These are phyloP conservation scores for Rhododendron molle DNA, from an alignment of 148 eudicot species.

Conservation along the genomic window DNA sequence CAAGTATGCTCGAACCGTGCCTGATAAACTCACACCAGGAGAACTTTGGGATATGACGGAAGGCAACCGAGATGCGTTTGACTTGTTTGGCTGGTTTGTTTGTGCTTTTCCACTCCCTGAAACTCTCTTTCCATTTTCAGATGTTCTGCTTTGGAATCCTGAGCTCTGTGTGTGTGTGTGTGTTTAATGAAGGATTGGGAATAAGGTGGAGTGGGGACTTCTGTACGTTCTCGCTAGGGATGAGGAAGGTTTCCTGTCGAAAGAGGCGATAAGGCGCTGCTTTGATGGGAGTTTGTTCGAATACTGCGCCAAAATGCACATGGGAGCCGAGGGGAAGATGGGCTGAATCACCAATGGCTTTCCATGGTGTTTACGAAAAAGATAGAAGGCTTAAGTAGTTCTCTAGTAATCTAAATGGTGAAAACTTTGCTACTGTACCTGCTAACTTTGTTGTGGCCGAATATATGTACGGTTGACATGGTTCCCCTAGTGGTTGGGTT, in stretches of 20 bases:
- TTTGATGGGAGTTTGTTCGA: constrained; percentile 80
- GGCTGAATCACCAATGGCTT: not conserved
- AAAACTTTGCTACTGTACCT: not conserved
- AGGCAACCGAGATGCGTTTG: constrained; percentile 52
- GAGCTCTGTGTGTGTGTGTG: not conserved
- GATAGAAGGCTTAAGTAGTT: not conserved
- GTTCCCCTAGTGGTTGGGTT: not conserved
- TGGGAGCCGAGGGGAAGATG: constrained; percentile 38
- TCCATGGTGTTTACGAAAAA: not conserved
- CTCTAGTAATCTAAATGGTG: not conserved
- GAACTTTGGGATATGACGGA: constrained; percentile 85
- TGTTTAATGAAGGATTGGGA: constrained; percentile 35
- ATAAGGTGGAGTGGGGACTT: constrained; percentile 54
- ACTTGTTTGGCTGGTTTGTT: constrained; percentile 41
- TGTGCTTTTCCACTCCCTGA: not conserved
- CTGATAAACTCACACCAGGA: constrained; percentile 58
- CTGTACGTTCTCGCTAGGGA: constrained; percentile 59
- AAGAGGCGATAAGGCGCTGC: constrained; percentile 56
- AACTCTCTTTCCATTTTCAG: not conserved
- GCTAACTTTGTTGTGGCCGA: not conserved
- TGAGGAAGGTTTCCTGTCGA: constrained; percentile 56
- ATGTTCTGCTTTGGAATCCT: not conserved
- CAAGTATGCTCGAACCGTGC: constrained; percentile 67
- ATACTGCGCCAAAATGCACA: constrained; percentile 50
- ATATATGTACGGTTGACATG: not conserved